A percentile compares a stretch with the other conserved stretches of the same genome.
These are phyloP conservation scores for Geoglossum glabrum DNA, from an alignment of 495 filamentous ascomycete genomes.

Conservation along the genomic window DNA sequence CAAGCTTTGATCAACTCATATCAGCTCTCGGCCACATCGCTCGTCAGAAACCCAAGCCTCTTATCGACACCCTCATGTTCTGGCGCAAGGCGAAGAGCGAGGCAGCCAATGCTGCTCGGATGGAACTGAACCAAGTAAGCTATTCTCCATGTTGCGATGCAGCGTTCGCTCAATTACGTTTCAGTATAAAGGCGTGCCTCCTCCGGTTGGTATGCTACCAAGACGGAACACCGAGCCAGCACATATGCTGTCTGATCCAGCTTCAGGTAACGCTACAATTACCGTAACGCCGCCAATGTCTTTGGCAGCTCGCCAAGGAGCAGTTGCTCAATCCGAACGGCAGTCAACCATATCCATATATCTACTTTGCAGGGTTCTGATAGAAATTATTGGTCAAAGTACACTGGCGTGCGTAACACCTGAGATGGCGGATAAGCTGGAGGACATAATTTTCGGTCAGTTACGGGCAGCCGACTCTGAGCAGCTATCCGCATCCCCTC, in stretches of 20 bases:
- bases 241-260: constrained; percentile 11
- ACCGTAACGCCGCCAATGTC: not conserved
- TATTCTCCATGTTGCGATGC: not conserved
- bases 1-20: constrained; percentile 88
- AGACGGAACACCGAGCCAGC: constrained; percentile 34
- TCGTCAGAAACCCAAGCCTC: constrained; percentile 76
- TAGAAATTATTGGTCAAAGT: constrained; percentile 84
- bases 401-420: constrained; percentile 59
- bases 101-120: constrained; percentile 41
- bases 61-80: constrained; percentile 92
- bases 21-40: constrained; percentile 84
- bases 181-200: not conserved
- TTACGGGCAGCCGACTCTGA: constrained; percentile 74
- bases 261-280: not conserved
- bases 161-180: not conserved
- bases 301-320: constrained; percentile 37
- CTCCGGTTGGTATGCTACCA: not conserved
- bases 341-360: constrained; percentile 86
- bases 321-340: constrained; percentile 56
- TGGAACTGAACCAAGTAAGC: constrained; percentile 42
- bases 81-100: constrained; percentile 94
- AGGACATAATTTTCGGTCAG: constrained; percentile 87
- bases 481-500: constrained; percentile 50
- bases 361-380: constrained; percentile 77
- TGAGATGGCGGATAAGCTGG: constrained; percentile 76